Percentiles rank a stretch among this genome's conserved stretches.
Conservation (phyloP, 1,284 basidiomycete species). For the Microbotryum intermedium region DNA sequence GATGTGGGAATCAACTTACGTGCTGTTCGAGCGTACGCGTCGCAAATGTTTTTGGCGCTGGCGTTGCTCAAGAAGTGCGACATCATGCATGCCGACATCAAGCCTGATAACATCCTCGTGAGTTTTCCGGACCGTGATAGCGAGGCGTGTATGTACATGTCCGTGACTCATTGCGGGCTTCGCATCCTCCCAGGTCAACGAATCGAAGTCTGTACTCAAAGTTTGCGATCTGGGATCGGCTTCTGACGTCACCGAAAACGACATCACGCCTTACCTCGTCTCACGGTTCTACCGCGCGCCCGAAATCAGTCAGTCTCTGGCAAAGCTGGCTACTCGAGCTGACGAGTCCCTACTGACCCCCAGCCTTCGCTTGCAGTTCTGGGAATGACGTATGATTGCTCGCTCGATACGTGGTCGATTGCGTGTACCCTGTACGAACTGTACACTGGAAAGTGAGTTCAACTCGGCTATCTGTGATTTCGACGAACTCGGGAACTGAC, state of each 20-base stretch:
- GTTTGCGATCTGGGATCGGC: conserved; percentile 95
- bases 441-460: conserved; percentile 72
- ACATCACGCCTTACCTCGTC: conserved; percentile 96
- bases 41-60: conserved; percentile 86
- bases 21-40: conserved; percentile 94
- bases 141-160: background rate
- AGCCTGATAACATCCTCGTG: conserved; percentile 90
- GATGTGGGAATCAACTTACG: conserved; percentile 92
- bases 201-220: conserved; percentile 87
- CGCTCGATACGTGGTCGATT: conserved; percentile 93
- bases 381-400: conserved; percentile 85
- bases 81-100: conserved; percentile 97
- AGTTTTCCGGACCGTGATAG: conserved; percentile 35
- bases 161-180: background rate
- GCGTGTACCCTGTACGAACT: conserved; percentile 97
- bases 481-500: background rate
- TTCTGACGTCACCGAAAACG: conserved; percentile 84
- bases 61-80: conserved; percentile 77
- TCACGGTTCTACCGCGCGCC: conserved; percentile 97
- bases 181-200: conserved; percentile 61
- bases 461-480: background rate
- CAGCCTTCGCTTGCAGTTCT: conserved; percentile 55
- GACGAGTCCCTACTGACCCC: background rate
- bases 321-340: background rate
- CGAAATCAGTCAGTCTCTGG: conserved; percentile 74